A percentile compares a stretch with the other conserved stretches of the same genome.
These are phyloP conservation scores for Histomonas meleagridis DNA, from an alignment of 208 protist species.

Conservation along the genomic window DNA sequence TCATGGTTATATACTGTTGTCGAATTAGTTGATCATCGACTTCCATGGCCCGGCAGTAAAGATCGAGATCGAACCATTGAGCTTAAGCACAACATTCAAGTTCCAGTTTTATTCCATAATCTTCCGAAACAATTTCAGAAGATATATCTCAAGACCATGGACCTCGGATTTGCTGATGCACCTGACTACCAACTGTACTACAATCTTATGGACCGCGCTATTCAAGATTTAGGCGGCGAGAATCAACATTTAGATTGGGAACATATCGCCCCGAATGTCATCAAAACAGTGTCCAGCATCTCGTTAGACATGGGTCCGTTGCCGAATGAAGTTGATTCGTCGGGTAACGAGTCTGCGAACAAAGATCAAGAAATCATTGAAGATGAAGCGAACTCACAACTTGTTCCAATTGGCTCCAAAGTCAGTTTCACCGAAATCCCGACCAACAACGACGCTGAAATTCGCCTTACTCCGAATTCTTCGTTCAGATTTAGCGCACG, in stretches of 20 bases:
- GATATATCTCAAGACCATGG: not conserved
- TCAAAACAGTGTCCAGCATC: not conserved
- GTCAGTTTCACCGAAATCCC: no score
- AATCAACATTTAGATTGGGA: not conserved
- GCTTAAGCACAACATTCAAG: not conserved
- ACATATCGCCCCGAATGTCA: not conserved
- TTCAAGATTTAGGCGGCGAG: not conserved
- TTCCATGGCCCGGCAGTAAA: not conserved
- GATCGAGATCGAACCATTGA: not conserved
- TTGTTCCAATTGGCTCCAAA: no score
- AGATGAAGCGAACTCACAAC: no score
- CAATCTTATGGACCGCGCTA: not conserved
- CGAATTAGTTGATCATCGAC: not conserved
- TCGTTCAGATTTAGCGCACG: no score
- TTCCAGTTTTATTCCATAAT: not conserved
- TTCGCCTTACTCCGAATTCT: no score
- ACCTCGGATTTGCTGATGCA: not conserved
- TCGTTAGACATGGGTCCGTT: not conserved
- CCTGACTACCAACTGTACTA: not conserved
- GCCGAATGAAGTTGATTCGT: no score
- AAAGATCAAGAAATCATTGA: no score
- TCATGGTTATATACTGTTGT: not conserved
- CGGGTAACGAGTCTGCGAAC: no score
- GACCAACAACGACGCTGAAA: no score
- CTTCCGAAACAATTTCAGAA: not conserved